Evolutionary conservation across 306 rosid species (phyloP), one percentile per base, ranked within the genome.

Genomic region (Biancaea sappan): DNA sequence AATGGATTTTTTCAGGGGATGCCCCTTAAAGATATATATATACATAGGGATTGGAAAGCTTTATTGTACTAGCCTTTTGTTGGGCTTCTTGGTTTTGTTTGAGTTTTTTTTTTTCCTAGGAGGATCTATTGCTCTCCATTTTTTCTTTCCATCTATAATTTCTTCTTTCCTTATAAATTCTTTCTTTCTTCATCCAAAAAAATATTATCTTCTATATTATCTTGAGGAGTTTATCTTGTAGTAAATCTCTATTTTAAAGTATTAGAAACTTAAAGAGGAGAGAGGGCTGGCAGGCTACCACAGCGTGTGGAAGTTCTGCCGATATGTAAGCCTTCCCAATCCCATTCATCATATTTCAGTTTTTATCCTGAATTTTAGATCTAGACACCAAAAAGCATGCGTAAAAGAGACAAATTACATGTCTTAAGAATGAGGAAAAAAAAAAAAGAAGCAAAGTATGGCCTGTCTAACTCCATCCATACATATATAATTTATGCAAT

Each of bases 401-500:
- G 28, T 14, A n/a, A 7, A 0, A 60, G 21, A 18, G 66, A 57
- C 56, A 58, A 46, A 32, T 32, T 29, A 60, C 7, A 21, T 46
- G 11, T 32, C 24, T 3, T 13, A 16, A 31, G 24, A 32, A 59
- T 16, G 24, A 59, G 13, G 31, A 32, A 57, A 38, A 29, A 32
- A 25, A 59, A 14, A 43, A 32, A 57, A 38, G 41, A 32, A 25
- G 29, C 50, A n/a, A 60, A 46, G 58, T 62, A 29, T 68, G 69
- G 41, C 29, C 44, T 10, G 52, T 34, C 56, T 51, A 51, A 51
- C 29, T 51, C 28, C 41, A 43, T 47, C 4, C 14, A 50, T 32
- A 72, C 32, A 47, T 50, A 66, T 26, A 66, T 66, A 64, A n/a
- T n/a, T 24, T 12, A 48, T 14, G 52, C 48, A 66, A 22, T 21